A percentile compares a stretch with the other conserved stretches of the same genome.
These are phyloP conservation scores for Ophiostoma ips DNA, from an alignment of 2,329 filamentous ascomycete genomes.

Conservation along the genomic window DNA sequence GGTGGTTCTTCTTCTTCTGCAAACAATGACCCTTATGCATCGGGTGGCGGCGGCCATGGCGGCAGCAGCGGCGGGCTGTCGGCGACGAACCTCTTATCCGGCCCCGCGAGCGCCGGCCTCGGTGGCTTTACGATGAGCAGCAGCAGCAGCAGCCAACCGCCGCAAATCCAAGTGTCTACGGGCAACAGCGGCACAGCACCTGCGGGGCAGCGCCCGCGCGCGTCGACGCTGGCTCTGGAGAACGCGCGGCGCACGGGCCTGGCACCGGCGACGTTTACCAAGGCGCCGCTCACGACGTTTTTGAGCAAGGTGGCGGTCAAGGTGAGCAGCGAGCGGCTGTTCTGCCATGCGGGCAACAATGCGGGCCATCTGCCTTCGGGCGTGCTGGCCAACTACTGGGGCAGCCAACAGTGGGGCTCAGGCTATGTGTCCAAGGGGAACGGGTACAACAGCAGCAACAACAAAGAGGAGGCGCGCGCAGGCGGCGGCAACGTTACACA, in stretches of 20 bases:
- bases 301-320: constrained; percentile 77
- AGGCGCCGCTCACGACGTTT: constrained; percentile 69
- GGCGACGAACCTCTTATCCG: constrained; percentile 24
- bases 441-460: constrained; percentile 11
- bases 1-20: no score
- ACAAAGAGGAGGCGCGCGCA: not conserved
- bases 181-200: not conserved
- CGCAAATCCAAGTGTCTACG: not conserved
- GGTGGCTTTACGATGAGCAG: constrained; percentile 76
- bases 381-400: constrained; percentile 88
- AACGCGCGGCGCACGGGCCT: constrained; percentile 47
- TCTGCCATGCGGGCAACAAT: constrained; percentile 45
- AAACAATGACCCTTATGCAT: not conserved
- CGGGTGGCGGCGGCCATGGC: constrained; percentile 17
- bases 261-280: constrained; percentile 70
- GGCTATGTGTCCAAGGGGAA: constrained; percentile 12
- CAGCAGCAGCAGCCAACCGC: constrained; percentile 41
- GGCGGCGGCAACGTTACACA: constrained; percentile 6
- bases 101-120: constrained; percentile 55
- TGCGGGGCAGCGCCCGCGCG: constrained; percentile 15
- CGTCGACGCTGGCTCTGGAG: constrained; percentile 23
- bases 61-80: constrained; percentile 17
- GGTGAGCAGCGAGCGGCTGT: constrained; percentile 61
- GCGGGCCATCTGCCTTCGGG: constrained; percentile 66
- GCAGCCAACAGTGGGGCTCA: constrained; percentile 61